These are phyloP conservation scores for Aspergillus ibericus DNA, from an alignment of 2,329 filamentous ascomycete genomes.

Conservation along the genomic window DNA sequence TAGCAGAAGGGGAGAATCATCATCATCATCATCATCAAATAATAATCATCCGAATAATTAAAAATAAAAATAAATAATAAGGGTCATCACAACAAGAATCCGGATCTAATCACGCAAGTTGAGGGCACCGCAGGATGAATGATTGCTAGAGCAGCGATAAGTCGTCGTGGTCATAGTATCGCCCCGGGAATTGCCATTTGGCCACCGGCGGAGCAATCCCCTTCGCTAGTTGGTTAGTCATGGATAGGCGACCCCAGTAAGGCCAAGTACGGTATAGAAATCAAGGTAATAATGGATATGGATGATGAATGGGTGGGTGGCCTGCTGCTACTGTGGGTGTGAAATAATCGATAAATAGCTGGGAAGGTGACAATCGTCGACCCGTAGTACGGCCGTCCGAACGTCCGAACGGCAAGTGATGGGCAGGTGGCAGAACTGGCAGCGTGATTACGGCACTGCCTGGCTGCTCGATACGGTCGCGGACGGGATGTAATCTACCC, in stretches of 20 bases:
- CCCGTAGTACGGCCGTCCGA: not conserved
- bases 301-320: not conserved
- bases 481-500: slow-evolving; percentile 1
- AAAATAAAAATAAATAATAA: not conserved
- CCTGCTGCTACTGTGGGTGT: not conserved
- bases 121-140: not conserved
- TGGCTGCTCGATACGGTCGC: not conserved
- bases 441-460: not conserved
- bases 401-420: not conserved
- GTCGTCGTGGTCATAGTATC: slow-evolving; percentile 5
- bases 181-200: slow-evolving; percentile 12
- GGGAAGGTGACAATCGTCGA: not conserved
- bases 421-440: not conserved
- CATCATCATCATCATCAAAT: not conserved
- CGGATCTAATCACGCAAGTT: not conserved
- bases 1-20: not conserved
- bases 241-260: not conserved
- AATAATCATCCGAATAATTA: not conserved
- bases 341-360: not conserved
- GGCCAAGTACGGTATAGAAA: not conserved
- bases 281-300: not conserved
- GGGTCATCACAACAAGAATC: not conserved
- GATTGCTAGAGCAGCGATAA: not conserved
- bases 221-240: slow-evolving; percentile 3
- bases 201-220: slow-evolving; percentile 11